Percentiles rank a stretch among this genome's conserved stretches.
Evolutionary conservation across 2,329 filamentous ascomycete species (phyloP).

Genomic region (Hymenoscyphus fraxineus): DNA sequence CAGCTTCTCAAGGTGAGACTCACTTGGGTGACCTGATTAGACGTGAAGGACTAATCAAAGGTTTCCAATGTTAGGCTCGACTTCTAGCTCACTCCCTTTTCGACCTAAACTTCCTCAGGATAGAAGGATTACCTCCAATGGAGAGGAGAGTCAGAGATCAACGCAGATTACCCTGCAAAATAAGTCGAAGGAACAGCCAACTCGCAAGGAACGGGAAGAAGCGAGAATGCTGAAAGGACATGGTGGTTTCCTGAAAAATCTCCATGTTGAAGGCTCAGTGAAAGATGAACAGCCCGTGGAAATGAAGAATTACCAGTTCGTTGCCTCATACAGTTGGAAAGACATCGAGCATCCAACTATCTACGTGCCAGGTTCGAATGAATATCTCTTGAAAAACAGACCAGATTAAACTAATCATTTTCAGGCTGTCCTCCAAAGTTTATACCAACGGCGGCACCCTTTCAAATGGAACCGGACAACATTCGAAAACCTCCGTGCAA

Average conservation of each 20-base stretch:
- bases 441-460: conserved; percentile 21
- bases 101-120: background rate
- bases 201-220: background rate
- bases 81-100: background rate
- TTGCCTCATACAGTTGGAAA: conserved; percentile 28
- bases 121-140: background rate
- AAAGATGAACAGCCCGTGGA: background rate
- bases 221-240: conserved; percentile 1
- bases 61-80: background rate
- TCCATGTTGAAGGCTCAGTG: background rate
- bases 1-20: conserved; percentile 1
- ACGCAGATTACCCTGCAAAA: background rate
- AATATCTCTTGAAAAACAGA: background rate
- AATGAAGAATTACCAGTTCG: conserved; percentile 18
- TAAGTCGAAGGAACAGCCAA: background rate
- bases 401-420: background rate
- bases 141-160: background rate
- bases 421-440: conserved; percentile 21
- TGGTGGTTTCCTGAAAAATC: background rate
- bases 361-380: conserved; percentile 24
- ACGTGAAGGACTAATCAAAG: background rate
- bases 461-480: conserved; percentile 20
- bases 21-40: background rate
- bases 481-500: conserved; percentile 31
- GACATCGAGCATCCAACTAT: conserved; percentile 18